Evolutionary conservation across 257 asterid species (phyloP).

Genomic region (Nicotiana tabacum): DNA sequence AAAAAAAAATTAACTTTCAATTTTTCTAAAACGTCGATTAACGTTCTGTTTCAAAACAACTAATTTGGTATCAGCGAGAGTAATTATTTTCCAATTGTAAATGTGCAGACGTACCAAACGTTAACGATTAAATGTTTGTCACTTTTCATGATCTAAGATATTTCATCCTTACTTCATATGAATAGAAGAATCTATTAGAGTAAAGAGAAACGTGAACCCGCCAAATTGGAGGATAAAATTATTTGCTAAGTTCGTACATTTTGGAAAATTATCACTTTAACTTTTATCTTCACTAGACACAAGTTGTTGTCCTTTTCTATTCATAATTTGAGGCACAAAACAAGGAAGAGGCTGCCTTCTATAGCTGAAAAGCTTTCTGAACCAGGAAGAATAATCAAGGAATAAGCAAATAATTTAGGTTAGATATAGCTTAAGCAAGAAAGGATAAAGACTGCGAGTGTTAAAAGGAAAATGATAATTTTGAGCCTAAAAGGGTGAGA

Average conservation of each 20-base stretch:
- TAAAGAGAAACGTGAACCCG: neutral
- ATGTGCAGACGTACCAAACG: too few species aligned
- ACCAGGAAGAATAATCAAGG: neutral
- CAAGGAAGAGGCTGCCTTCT: neutral
- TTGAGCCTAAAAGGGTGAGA: conserved; percentile 3
- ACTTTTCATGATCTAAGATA: too few species aligned
- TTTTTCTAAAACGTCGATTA: too few species aligned
- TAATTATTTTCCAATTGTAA: too few species aligned
- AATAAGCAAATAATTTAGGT: neutral
- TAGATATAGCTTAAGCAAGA: conserved; percentile 3
- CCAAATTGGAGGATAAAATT: neutral
- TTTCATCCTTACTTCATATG: too few species aligned
- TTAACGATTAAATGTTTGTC: too few species aligned
- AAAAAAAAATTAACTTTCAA: too few species aligned
- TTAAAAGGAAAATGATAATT: neutral
- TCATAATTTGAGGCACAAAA: neutral
- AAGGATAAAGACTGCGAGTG: neutral
- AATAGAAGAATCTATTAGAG: too few species aligned
- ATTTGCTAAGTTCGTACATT: neutral
- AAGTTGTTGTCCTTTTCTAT: neutral
- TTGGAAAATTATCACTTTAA: neutral
- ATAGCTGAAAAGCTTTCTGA: neutral
- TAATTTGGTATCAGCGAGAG: too few species aligned
- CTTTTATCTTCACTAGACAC: neutral
- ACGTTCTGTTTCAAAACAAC: too few species aligned